Base-by-base conservation (phyloP, 352 stramenopile species). In the Phytopythium helicoides region DNA sequence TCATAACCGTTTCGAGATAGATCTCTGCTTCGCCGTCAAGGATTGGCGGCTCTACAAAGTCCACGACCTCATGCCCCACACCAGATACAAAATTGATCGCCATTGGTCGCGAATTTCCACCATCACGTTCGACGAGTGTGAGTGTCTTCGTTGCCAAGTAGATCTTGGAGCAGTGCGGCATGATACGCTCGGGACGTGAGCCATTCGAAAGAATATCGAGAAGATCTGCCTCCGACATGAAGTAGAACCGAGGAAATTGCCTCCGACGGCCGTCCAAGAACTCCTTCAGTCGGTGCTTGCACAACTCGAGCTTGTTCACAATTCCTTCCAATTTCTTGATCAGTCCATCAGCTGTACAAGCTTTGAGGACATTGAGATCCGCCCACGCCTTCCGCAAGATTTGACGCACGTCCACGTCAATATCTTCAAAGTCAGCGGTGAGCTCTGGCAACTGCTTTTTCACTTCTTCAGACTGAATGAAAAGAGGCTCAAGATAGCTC, bases 1-100 rank as follows among this genome's bases (percentile, higher is more conserved):
- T 76, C 65, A 98, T 88, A 25, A 98, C 77, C 0, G 89, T 97
- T 67, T 98, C 92, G 47, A 99, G 84, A 71, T 99, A 99, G 57
- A 98, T 97, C 62, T 99, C 96, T 16, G 97, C 94, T 65, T 99
- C 98, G 40, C 95, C 96, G 52, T 98, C 81, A 0, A 99, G 79
- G 22, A 92, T 65, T 8, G 97, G 87, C 0, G 91, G 72, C 28
- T 97, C 89, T 45, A 93, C 82, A 52, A 99, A 99, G 37, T 92
- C 81, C 14, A 98, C 93, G 46, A 87, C 64, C 60, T 99, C 96
- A 47, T 95, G 89, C 11, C 95, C 94, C 3, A 99, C 96, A 46
- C 89, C 91, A 28, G 95, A 94, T 11, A 98, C 89, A 52, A 97
- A 98, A 52, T 85, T 76, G 4, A 81, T 96, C 12, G 95, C 92